Evolutionary conservation across 371 early-diverging fungal species (phyloP).

Genomic region (Rhizopus sp.): DNA sequence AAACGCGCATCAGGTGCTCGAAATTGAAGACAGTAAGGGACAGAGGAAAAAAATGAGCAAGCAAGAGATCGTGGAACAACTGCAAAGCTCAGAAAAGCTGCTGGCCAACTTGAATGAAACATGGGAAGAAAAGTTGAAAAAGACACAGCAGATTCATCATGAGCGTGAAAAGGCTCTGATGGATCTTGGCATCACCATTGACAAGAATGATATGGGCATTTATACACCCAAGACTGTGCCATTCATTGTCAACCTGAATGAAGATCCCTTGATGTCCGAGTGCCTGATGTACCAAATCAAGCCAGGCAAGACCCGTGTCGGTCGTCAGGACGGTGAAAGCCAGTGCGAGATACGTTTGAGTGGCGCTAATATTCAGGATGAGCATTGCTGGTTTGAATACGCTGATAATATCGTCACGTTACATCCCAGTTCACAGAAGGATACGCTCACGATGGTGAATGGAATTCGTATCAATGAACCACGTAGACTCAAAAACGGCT

Average conservation of each 20-base stretch:
- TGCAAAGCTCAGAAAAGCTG: conserved; percentile 86
- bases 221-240: conserved; percentile 83
- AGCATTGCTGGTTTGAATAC: conserved; percentile 76
- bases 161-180: conserved; percentile 77
- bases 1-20: conserved; percentile 17
- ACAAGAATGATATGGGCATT: conserved; percentile 76
- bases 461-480: conserved; percentile 67
- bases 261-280: conserved; percentile 90
- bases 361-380: conserved; percentile 68
- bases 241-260: conserved; percentile 88
- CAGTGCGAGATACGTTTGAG: conserved; percentile 73
- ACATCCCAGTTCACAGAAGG: conserved; percentile 48
- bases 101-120: conserved; percentile 81
- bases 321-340: conserved; percentile 41
- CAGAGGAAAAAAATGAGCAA: conserved; percentile 52
- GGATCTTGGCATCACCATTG: conserved; percentile 80
- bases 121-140: conserved; percentile 83
- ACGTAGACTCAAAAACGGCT: conserved; percentile 68
- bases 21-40: conserved; percentile 42
- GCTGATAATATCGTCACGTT: conserved; percentile 64
- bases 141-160: conserved; percentile 72
- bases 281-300: conserved; percentile 88
- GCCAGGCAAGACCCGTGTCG: conserved; percentile 76
- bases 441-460: conserved; percentile 77
- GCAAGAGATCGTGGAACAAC: conserved; percentile 75